Base-by-base conservation (phyloP, 2,329 filamentous ascomycete species). In the Pestalotiopsis sp. region DNA sequence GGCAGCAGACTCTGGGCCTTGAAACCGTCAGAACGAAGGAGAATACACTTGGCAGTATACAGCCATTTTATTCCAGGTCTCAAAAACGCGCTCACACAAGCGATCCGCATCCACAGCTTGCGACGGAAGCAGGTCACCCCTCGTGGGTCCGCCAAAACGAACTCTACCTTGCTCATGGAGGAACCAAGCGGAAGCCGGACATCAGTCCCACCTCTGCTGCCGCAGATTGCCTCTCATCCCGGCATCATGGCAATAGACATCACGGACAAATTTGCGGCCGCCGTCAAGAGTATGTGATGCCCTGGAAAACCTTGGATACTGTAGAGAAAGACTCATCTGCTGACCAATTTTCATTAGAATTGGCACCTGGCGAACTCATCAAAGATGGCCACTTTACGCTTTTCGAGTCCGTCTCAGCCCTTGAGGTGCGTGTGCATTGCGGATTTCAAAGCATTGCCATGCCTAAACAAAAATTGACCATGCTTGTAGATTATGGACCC, bases 351-450 rank as follows among this genome's bases (percentile, higher is more conserved):
- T 38, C 23, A 60, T 58, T 70, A 97, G 94, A 89, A 70, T 84
- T 98, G 68, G 82, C 87, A 61, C 90, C 92, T 7, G 96, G 96
- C 39, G 90, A 97, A 74, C 87, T 99, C 3, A 87, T 98, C 71
- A 98, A 98, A 82, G 95, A 98, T 93, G 93, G 92, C 59, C 90
- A 90, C 78, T 98, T 99, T 77, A 97, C 94, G 1, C 86, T 99
- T 4, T 98, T 97, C 74, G 96, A 98, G 82, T 92, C 95, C 63
- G 96, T 99, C 73, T 93, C 93, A 71, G 93, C 93, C 73, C 86
- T 96, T 25, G 93, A 96, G 87, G 90, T 77, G 64, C 68, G 71
- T 73, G 23, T 64, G 25, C 31, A 57, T 36, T 59, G 4, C 23
- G 14, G 27, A 36, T 14, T 20, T 36, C 12, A 20, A 17, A 9